Evolutionary conservation across 495 filamentous ascomycete species (phyloP).

Genomic region (Trichoderma asperelloides): DNA sequence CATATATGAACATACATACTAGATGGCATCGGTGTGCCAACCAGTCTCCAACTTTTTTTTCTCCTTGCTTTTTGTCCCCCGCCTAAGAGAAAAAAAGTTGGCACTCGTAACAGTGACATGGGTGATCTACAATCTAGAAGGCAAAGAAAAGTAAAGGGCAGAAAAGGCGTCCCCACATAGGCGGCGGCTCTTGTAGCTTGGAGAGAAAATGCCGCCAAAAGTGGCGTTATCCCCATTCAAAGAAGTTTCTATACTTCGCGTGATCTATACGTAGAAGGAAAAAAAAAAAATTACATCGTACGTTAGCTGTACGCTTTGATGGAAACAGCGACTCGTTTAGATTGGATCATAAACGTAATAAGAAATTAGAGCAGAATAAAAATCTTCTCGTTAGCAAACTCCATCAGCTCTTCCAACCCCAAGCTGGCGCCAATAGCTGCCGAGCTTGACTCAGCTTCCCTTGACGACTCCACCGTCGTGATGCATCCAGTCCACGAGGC

Average conservation of each 20-base stretch:
- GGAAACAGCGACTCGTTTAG: not conserved
- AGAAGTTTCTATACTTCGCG: not conserved
- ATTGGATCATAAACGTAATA: not conserved
- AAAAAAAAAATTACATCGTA: too few relatives aligned
- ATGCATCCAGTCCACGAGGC: not conserved
- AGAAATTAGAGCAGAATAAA: not conserved
- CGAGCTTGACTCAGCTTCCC: not conserved
- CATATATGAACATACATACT: not conserved
- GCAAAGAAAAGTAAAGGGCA: not conserved
- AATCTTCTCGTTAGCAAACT: not conserved
- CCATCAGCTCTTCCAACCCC: not conserved
- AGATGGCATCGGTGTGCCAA: not conserved
- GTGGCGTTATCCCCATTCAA: constrained; percentile 1
- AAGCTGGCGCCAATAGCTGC: not conserved
- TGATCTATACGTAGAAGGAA: not conserved
- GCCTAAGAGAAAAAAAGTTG: not conserved
- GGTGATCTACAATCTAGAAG: not conserved
- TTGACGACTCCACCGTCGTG: not conserved
- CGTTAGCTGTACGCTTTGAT: not conserved
- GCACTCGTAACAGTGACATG: not conserved
- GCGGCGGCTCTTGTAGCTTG: constrained; percentile 1
- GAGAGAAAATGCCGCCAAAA: not conserved
- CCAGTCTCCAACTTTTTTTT: not conserved
- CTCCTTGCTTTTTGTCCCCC: not conserved
- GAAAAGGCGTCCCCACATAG: not conserved